Evolutionary conservation across 1,284 basidiomycete species (phyloP).

Genomic region (Papiliotrema nemorosa): DNA sequence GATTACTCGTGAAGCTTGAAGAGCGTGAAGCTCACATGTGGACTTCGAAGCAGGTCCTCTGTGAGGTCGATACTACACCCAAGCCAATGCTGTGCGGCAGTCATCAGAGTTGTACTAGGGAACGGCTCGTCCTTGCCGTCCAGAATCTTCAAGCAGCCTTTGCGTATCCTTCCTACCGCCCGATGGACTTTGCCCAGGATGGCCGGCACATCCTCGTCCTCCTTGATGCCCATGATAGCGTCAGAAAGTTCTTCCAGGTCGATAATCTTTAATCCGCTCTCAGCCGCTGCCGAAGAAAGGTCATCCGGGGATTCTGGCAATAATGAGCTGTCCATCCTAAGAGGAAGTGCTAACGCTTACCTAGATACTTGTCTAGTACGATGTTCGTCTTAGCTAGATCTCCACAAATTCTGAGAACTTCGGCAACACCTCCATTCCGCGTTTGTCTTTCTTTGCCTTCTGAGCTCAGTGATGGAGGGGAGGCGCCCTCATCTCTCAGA

Average conservation of each 20-base stretch:
- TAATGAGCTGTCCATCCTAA: background rate
- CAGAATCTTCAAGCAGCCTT: slow-evolving; percentile 17
- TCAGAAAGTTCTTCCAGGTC: slow-evolving; percentile 7
- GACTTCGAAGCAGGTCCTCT: slow-evolving; percentile 10
- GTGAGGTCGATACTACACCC: slow-evolving; percentile 3
- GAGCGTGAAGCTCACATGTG: background rate
- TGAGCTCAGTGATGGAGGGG: background rate
- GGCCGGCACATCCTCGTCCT: slow-evolving; percentile 3
- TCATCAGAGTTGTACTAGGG: background rate
- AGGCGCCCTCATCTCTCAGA: background rate
- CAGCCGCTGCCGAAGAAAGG: slow-evolving; percentile 2
- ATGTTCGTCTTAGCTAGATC: slow-evolving; percentile 21
- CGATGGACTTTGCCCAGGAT: slow-evolving; percentile 20
- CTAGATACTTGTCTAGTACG: slow-evolving; percentile 12
- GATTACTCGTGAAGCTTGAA: background rate
- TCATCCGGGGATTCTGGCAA: slow-evolving; percentile 3
- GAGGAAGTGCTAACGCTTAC: slow-evolving; percentile 4
- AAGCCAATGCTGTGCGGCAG: slow-evolving; percentile 12
- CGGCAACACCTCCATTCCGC: slow-evolving; percentile 1
- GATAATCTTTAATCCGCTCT: slow-evolving; percentile 1
- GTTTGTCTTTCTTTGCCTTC: background rate
- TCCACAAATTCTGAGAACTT: slow-evolving; percentile 18
- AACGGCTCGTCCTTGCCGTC: background rate
- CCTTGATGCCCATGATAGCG: slow-evolving; percentile 6
- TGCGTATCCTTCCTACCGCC: slow-evolving; percentile 19